phyloP scores from a whole-genome alignment of 148 eudicot genomes.

The Linanthus parryae region DNA sequence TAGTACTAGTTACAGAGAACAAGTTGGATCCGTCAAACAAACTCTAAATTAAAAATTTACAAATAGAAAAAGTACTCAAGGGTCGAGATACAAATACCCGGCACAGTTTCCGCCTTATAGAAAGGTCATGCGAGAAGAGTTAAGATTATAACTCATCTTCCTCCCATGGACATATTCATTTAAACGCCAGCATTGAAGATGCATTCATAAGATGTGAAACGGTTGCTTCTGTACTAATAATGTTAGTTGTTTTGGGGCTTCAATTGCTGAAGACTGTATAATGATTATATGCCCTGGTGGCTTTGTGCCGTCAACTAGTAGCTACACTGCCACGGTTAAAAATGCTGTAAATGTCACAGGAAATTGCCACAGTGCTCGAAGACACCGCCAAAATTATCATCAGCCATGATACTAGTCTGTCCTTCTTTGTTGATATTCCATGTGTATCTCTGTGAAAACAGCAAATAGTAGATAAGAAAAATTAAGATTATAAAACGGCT shows the following conservation, averaged over 20 bases:
- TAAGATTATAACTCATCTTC: too few relatives aligned
- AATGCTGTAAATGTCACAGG: constrained; percentile 60
- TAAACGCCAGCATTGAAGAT: too few relatives aligned
- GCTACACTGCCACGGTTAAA: constrained; percentile 17
- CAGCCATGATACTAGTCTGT: constrained; percentile 56
- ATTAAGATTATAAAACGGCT: background rate
- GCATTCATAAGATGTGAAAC: too few relatives aligned
- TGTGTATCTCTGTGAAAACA: constrained; percentile 48
- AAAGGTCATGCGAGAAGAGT: too few relatives aligned
- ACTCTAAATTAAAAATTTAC: too few relatives aligned
- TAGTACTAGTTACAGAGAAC: too few relatives aligned
- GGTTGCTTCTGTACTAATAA: background rate
- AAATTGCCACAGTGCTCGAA: constrained; percentile 69
- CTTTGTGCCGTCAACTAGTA: constrained; percentile 6
- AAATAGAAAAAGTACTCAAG: too few relatives aligned
- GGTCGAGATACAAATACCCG: too few relatives aligned
- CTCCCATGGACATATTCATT: too few relatives aligned
- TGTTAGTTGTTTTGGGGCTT: background rate
- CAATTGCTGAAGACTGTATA: background rate
- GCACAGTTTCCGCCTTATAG: too few relatives aligned
- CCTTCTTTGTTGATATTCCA: constrained; percentile 56
- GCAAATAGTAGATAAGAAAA: background rate
- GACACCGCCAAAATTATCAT: constrained; percentile 68
- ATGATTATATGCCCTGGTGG: background rate
- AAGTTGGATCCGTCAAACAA: too few relatives aligned